Conservation (phyloP, 495 filamentous ascomycete genomes). For the Podospora pseudopauciseta region DNA sequence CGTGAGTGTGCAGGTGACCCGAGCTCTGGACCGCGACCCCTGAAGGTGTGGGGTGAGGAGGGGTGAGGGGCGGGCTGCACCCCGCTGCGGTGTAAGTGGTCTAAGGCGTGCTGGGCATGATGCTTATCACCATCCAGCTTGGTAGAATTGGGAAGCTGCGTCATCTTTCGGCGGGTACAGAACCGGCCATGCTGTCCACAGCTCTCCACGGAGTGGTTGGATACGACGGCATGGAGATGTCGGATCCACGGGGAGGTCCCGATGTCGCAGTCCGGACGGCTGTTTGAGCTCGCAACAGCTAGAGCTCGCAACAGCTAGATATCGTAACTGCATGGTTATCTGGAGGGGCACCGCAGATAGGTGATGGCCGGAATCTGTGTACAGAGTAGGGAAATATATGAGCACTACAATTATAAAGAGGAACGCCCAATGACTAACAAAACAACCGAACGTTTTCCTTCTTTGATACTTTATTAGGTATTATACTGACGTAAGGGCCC, state of each 20-base stretch:
- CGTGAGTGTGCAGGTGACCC: neutral
- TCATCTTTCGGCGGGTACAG: neutral
- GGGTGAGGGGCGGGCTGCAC: neutral
- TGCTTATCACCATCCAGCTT: neutral
- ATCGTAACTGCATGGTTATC: no score
- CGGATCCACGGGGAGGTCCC: neutral
- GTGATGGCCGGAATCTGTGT: no score
- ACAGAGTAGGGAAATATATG: neutral
- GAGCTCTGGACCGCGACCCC: neutral
- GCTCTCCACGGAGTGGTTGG: neutral
- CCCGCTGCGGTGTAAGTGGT: neutral
- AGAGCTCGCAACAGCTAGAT: no score
- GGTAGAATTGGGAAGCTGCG: neutral
- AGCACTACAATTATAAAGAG: neutral
- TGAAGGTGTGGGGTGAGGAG: neutral
- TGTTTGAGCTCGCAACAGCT: neutral
- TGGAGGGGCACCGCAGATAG: no score
- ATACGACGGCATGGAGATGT: neutral
- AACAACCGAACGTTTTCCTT: neutral
- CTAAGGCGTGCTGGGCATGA: neutral
- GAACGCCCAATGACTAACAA: neutral
- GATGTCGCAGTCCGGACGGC: neutral
- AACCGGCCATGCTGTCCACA: neutral
- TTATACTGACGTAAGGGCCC: slow-evolving; percentile 3
- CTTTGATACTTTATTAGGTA: neutral